phyloP scores from a whole-genome alignment of 208 protist species.

The Crithidia expoeki region DNA sequence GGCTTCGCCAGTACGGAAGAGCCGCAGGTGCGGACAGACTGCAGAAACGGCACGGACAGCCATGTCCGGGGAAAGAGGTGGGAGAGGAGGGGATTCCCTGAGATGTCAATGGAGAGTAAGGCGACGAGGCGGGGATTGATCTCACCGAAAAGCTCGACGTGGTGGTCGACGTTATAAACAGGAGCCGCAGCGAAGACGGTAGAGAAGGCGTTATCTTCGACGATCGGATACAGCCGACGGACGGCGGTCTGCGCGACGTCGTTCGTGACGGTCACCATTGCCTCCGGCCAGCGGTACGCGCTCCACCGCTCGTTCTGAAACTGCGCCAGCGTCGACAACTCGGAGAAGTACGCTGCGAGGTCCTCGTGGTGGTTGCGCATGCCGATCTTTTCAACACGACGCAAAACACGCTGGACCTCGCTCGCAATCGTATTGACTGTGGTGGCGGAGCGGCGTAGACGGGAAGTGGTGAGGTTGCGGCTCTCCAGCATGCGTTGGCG shows the following conservation, averaged over 20 bases:
- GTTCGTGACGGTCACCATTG: constrained; percentile 27
- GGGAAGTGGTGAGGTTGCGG: constrained; percentile 10
- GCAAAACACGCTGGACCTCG: constrained; percentile 30
- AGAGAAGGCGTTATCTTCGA: constrained; percentile 22
- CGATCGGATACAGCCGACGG: constrained; percentile 10
- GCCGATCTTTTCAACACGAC: constrained; percentile 34
- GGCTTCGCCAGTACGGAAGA: constrained; percentile 25
- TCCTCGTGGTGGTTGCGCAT: constrained; percentile 37
- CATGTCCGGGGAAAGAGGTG: constrained; percentile 25
- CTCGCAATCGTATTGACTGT: constrained; percentile 8
- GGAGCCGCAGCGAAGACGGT: constrained; percentile 1
- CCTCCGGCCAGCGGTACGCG: constrained; percentile 27
- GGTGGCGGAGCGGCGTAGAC: constrained; percentile 1
- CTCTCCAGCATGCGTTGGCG: constrained; percentile 25
- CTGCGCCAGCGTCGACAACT: constrained; percentile 26
- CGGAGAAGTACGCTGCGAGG: constrained; percentile 52
- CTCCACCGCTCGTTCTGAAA: constrained; percentile 35
- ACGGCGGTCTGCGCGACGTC: constrained; percentile 10
- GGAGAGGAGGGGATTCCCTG: constrained; percentile 44
- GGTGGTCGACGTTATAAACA: constrained; percentile 34
- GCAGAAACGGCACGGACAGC: constrained; percentile 31
- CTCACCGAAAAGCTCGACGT: constrained; percentile 40
- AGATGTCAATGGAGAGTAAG: constrained; percentile 42
- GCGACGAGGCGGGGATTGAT: constrained; percentile 48
- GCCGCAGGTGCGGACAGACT: constrained; percentile 24